Percentiles rank a stretch among this genome's conserved stretches.
phyloP scores from a whole-genome alignment of 2,329 filamentous ascomycete genomes.

The Talaromyces marneffei region DNA sequence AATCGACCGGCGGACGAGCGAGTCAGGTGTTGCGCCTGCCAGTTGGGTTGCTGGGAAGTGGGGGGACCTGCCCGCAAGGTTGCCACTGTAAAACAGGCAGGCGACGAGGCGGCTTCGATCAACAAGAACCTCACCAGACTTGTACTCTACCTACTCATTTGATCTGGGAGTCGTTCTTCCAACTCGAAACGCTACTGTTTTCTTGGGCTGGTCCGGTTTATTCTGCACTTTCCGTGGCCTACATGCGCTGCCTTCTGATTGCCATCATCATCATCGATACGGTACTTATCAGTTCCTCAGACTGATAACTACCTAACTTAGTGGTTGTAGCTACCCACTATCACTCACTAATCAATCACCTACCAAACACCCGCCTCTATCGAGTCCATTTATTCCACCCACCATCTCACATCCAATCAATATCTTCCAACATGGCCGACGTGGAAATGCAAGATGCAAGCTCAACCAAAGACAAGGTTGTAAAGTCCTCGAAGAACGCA shows the following conservation, averaged over 20 bases:
- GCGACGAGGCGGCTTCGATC: background rate
- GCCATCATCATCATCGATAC: background rate
- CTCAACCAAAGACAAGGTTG: constrained; percentile 33
- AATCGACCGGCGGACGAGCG: background rate
- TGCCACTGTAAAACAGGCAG: constrained; percentile 7
- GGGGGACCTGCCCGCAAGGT: constrained; percentile 9
- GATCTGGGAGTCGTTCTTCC: background rate
- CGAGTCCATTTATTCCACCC: background rate
- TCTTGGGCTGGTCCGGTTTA: background rate
- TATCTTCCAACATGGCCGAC: constrained; percentile 66
- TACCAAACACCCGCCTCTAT: background rate
- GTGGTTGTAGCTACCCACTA: constrained; percentile 2
- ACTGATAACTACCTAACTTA: background rate
- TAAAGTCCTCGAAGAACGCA: constrained; percentile 53
- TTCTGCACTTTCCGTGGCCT: background rate
- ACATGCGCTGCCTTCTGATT: background rate
- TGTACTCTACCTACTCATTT: background rate
- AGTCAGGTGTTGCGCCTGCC: constrained; percentile 8
- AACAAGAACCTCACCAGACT: background rate
- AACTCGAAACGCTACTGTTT: background rate
- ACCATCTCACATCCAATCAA: background rate
- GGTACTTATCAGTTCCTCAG: background rate
- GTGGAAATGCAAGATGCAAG: constrained; percentile 92
- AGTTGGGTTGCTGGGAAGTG: constrained; percentile 4
- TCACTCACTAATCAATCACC: background rate